Base-by-base conservation (phyloP, 768 basidiomycete species). In the Erythrobasidium yunnanense region DNA sequence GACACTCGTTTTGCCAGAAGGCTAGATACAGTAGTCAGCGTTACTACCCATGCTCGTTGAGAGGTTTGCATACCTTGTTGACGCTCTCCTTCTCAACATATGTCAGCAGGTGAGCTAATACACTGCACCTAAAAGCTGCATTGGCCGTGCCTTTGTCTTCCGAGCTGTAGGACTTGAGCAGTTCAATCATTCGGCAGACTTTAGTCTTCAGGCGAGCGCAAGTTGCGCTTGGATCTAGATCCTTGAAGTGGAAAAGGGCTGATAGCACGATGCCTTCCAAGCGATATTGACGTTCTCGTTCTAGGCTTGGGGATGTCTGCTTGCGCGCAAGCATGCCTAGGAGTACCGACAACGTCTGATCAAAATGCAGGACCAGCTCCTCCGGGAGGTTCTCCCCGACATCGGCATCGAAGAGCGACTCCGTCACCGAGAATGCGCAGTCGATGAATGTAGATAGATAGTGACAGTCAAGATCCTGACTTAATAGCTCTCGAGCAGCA, bases 261-360 rank as follows among this genome's bases (percentile, higher is more conserved):
- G 81, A 77, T 27, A 81, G 69, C 11, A 79, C 35, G 2, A 78
- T 70, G 7, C 74, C 71, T 11, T 75, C 76, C 32, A 80, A 30
- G 4, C 52, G 60, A 3, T 7, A 67, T 52, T 79, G 78, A n/a
- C 79, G 69, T 3, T 75, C 81, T 66, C 79, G 81, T 69, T 83
- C 75, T 54, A 86, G 84, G 56, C 86, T 84, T 25, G 81, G 75
- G 7, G 80, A 78, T 22, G 78, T 77, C 49, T 83, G 80, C 18
- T 81, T 79, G 66, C 87, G 87, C 65, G 90, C 88, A n/a, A 88
- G 80, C 49, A 88, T 80, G 6, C 87, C 80, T 71, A 86, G 87
- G 51, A 92, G 77, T 29, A 92, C 83, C 0, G 83, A 79, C 53
- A 88, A 83, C 68, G 85, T 83, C 85, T 92, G 73, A 22, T 75